Percentiles rank a stretch among this genome's conserved stretches.
Conservation (phyloP, 805 yeast genomes). For the Brettanomyces custersianus region DNA sequence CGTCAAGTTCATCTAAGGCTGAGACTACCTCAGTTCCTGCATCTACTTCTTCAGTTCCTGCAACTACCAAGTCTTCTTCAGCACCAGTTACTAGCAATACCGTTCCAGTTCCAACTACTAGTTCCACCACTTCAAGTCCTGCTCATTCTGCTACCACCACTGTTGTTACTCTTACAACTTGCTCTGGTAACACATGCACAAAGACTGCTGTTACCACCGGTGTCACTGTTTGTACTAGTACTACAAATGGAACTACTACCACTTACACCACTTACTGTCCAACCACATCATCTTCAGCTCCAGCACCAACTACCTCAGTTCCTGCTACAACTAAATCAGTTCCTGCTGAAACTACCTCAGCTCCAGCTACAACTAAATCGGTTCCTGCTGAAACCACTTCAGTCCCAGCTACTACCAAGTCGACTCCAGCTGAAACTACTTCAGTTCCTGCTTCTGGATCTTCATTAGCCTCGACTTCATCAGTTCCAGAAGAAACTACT, state of each 20-base stretch:
- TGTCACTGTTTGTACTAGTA: slow-evolving; percentile 15
- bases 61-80: no score
- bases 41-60: no score
- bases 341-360: slow-evolving; percentile 6
- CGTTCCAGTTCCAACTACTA: no score
- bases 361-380: not conserved
- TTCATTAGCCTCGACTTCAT: slow-evolving; percentile 19
- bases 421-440: slow-evolving; percentile 3
- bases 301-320: not conserved
- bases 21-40: no score
- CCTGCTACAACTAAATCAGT: no score
- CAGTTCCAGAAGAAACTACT: slow-evolving; percentile 24
- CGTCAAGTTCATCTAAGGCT: no score
- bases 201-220: slow-evolving; percentile 3
- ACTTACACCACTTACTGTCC: slow-evolving; percentile 21
- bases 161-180: not conserved
- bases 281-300: slow-evolving; percentile 26
- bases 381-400: not conserved
- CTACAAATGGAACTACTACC: slow-evolving; percentile 25
- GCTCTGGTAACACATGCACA: not conserved
- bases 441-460: slow-evolving; percentile 28
- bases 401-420: slow-evolving; percentile 3
- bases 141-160: not conserved
- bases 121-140: not conserved
- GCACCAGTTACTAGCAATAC: no score